Evolutionary conservation across 768 basidiomycete genomes (phyloP).

Genomic region (Tulasnella sp.): DNA sequence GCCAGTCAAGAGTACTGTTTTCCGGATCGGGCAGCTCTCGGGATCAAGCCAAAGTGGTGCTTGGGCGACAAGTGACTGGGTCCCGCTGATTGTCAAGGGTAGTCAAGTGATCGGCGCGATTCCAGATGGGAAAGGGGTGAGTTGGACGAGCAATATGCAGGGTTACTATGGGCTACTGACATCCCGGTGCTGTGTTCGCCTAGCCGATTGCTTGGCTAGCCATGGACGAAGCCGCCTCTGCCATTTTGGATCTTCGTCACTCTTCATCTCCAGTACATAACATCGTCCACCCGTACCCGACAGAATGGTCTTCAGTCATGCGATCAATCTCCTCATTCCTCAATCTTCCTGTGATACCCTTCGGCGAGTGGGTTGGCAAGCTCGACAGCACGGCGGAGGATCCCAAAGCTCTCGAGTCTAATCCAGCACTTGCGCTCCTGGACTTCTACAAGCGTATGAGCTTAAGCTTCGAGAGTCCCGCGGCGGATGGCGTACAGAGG

Average conservation of each 20-base stretch:
- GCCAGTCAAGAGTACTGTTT: constrained; percentile 27
- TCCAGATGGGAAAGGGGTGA: background rate
- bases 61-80: constrained; percentile 36
- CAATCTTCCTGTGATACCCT: constrained; percentile 23
- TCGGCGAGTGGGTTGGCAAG: constrained; percentile 20
- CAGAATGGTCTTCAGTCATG: constrained; percentile 20
- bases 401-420: constrained; percentile 1
- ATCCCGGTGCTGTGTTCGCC: too few relatives aligned
- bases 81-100: constrained; percentile 33
- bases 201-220: constrained; percentile 23
- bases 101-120: constrained; percentile 16
- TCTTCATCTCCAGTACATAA: constrained; percentile 18
- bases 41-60: constrained; percentile 28
- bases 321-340: constrained; percentile 17
- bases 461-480: background rate
- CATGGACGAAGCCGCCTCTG: constrained; percentile 21
- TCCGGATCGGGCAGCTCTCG: constrained; percentile 33
- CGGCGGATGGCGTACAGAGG: background rate
- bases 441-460: constrained; percentile 10
- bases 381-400: constrained; percentile 16
- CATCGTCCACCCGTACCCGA: constrained; percentile 21
- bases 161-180: too few relatives aligned
- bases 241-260: constrained; percentile 23
- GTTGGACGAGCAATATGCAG: too few relatives aligned
- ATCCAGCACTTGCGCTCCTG: constrained; percentile 13